Conservation (phyloP, 768 basidiomycete species). For the Trametes gibbosa region DNA sequence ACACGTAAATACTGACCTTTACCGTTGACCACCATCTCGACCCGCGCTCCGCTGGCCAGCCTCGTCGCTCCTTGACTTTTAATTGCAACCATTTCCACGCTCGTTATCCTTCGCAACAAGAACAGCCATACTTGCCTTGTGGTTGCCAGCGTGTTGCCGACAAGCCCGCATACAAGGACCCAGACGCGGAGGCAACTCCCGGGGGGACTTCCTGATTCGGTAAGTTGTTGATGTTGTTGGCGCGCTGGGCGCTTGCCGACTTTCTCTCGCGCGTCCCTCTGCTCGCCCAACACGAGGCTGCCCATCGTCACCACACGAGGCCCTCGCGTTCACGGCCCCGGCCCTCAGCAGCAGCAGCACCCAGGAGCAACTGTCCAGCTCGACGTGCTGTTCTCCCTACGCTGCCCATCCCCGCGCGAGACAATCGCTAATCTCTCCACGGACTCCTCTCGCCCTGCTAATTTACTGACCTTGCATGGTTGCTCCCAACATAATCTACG, state of each 20-base stretch:
- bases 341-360: slow-evolving; percentile 24
- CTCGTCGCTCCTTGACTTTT: slow-evolving; percentile 7
- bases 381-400: slow-evolving; percentile 24
- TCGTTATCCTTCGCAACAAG: background rate
- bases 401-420: slow-evolving; percentile 18
- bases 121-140: background rate
- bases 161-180: background rate
- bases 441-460: slow-evolving; percentile 20
- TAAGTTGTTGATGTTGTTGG: slow-evolving; percentile 24
- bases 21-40: slow-evolving; percentile 11
- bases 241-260: slow-evolving; percentile 10
- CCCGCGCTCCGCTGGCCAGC: slow-evolving; percentile 1
- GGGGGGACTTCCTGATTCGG: slow-evolving; percentile 17
- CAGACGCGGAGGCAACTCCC: slow-evolving; percentile 17
- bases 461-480: slow-evolving; percentile 27
- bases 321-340: slow-evolving; percentile 28
- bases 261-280: slow-evolving; percentile 22
- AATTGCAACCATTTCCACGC: background rate
- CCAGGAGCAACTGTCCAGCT: slow-evolving; percentile 27
- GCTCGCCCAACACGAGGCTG: slow-evolving; percentile 29
- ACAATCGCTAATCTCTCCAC: slow-evolving; percentile 27
- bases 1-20: background rate
- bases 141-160: background rate
- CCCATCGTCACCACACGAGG: slow-evolving; percentile 30
- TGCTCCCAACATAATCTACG: slow-evolving; percentile 23